Evolutionary conservation across 2,329 filamentous ascomycete genomes (phyloP).

Genomic region (Coleophoma crateriformis): DNA sequence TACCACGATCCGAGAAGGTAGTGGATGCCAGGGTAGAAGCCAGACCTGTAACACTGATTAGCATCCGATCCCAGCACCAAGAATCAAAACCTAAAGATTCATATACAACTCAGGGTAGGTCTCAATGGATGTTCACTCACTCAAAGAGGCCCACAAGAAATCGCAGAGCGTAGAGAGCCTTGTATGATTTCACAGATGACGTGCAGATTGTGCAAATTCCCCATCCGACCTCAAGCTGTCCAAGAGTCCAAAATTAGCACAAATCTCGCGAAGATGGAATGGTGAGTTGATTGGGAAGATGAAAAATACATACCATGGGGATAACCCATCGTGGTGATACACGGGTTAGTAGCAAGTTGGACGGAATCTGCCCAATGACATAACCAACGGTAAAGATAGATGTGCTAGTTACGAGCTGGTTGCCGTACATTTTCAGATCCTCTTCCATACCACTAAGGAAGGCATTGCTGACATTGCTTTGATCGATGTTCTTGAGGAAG

Average conservation of each 20-base stretch:
- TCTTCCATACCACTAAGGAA: slow-evolving; percentile 26
- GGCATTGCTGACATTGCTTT: slow-evolving; percentile 15
- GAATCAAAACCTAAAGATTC: no score
- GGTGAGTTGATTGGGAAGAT: not conserved
- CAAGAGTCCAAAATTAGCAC: slow-evolving; percentile 9
- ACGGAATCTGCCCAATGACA: slow-evolving; percentile 43
- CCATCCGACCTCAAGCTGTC: slow-evolving; percentile 16
- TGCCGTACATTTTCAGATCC: slow-evolving; percentile 41
- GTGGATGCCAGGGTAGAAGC: slow-evolving; percentile 41
- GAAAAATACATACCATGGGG: slow-evolving; percentile 7
- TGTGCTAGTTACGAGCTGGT: slow-evolving; percentile 31
- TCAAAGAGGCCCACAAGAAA: slow-evolving; percentile 28
- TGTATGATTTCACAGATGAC: slow-evolving; percentile 23
- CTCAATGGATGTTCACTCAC: slow-evolving; percentile 1
- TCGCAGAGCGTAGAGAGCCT: slow-evolving; percentile 28
- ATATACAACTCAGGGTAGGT: no score
- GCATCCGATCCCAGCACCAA: slow-evolving; percentile 2
- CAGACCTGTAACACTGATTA: slow-evolving; percentile 14
- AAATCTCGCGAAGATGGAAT: not conserved
- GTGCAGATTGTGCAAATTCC: slow-evolving; percentile 16
- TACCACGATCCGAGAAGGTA: slow-evolving; percentile 56
- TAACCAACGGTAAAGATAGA: slow-evolving; percentile 36
- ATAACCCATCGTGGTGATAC: slow-evolving; percentile 26
- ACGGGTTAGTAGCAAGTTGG: slow-evolving; percentile 43
- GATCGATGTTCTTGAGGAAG: slow-evolving; percentile 36